A percentile compares a stretch with the other conserved stretches of the same genome.
phyloP scores from a whole-genome alignment of 306 rosid genomes.

The Trifolium subterraneum region DNA sequence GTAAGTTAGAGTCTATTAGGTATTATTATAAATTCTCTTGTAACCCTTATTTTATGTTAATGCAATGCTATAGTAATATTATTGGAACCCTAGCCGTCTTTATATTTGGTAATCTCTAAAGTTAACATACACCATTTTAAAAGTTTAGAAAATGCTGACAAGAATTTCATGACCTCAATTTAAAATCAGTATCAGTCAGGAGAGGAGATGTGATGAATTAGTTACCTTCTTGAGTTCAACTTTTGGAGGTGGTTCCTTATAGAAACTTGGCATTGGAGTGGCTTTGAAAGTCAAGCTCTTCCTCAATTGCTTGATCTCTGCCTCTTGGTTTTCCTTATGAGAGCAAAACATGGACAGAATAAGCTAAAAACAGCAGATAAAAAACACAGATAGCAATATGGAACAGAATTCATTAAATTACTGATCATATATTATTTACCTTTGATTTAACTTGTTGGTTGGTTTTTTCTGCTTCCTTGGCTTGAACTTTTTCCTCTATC shows the following conservation, averaged over 20 bases:
- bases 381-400: constrained; percentile 34
- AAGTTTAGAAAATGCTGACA: background rate
- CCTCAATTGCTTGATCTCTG: constrained; percentile 87
- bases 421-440: constrained; percentile 47
- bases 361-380: constrained; percentile 23
- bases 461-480: constrained; percentile 86
- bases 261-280: constrained; percentile 93
- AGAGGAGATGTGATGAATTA: constrained; percentile 7
- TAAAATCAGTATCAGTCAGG: background rate
- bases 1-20: no score
- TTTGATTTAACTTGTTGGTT: constrained; percentile 81
- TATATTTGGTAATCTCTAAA: no score
- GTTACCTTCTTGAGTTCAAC: constrained; percentile 87
- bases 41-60: no score
- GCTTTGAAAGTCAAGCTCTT: constrained; percentile 86
- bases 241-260: constrained; percentile 90
- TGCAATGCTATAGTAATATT: no score
- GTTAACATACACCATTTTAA: no score
- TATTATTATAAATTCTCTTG: no score
- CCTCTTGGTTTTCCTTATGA: constrained; percentile 87
- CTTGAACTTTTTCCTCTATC: constrained; percentile 89
- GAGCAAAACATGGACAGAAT: constrained; percentile 24
- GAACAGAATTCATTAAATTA: constrained; percentile 1
- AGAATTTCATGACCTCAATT: background rate
- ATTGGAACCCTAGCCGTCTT: no score